Conservation (phyloP, 106 monocot species). For the Agapanthus africanus region DNA sequence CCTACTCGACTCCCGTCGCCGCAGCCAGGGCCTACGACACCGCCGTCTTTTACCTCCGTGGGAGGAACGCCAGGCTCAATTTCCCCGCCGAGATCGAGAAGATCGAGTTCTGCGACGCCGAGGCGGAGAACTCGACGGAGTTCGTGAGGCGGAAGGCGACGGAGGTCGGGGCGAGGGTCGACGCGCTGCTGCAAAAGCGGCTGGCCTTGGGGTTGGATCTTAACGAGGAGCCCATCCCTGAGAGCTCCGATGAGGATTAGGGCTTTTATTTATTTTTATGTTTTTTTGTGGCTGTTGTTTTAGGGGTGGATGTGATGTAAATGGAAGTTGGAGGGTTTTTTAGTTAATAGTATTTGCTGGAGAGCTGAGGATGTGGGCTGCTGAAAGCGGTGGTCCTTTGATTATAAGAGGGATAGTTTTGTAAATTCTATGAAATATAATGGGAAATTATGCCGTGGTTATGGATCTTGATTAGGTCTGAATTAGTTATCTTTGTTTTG, state of each 20-base stretch:
- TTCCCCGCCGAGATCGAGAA: conserved; percentile 21
- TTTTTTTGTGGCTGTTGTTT: neutral
- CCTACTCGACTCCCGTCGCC: conserved; percentile 43
- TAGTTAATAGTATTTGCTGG: too few relatives aligned
- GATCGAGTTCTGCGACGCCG: neutral
- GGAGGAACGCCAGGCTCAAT: conserved; percentile 35
- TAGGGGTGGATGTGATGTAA: too few relatives aligned
- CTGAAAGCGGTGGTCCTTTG: neutral
- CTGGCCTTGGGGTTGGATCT: neutral
- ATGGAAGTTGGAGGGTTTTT: too few relatives aligned
- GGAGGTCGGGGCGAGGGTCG: conserved; percentile 32
- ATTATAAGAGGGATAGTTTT: neutral
- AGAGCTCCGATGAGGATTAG: neutral
- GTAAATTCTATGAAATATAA: neutral
- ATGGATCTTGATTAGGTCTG: neutral
- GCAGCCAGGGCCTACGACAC: conserved; percentile 58
- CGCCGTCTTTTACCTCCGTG: conserved; percentile 35
- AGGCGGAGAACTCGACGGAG: conserved; percentile 13
- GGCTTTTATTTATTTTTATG: neutral
- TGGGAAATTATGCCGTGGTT: neutral
- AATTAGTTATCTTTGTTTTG: too few relatives aligned
- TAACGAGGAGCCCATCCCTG: neutral
- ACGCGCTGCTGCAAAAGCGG: conserved; percentile 11
- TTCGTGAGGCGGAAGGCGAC: conserved; percentile 35
- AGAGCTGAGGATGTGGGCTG: too few relatives aligned